Evolutionary conservation across 2,329 filamentous ascomycete genomes (phyloP), one percentile per base, ranked within the genome.

Genomic region (Volutella citrinella): DNA sequence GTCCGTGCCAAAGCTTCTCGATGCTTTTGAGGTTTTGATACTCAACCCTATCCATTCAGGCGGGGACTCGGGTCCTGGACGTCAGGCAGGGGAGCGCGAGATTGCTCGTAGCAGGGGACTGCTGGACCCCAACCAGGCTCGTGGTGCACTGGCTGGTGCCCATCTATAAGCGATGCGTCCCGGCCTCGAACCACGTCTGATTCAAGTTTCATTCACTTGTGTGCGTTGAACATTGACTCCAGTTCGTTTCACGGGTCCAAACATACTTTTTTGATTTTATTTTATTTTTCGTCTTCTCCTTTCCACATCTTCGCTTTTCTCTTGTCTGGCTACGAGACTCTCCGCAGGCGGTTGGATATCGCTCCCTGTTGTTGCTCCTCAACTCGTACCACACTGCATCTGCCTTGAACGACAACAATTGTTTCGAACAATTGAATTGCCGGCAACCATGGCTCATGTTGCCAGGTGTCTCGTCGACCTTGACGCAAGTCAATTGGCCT

Each of bases 361-460:
- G n/a, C n/a, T n/a, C n/a, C n/a, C n/a, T n/a, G n/a, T n/a, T n/a
- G n/a, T n/a, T n/a, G n/a, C n/a, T n/a, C n/a, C n/a, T n/a, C n/a
- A n/a, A n/a, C n/a, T n/a, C n/a, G n/a, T n/a, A n/a, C n/a, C n/a
- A n/a, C n/a, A n/a, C n/a, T n/a, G n/a, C n/a, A n/a, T n/a, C n/a
- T n/a, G n/a, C n/a, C n/a, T n/a, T n/a, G n/a, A n/a, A n/a, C n/a
- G n/a, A n/a, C n/a, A n/a, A n/a, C n/a, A n/a, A n/a, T n/a, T n/a
- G n/a, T n/a, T n/a, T n/a, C n/a, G n/a, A n/a, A n/a, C n/a, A n/a
- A n/a, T n/a, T n/a, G n/a, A n/a, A n/a, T n/a, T n/a, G n/a, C n/a
- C n/a, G n/a, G n/a, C n/a, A n/a, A n/a, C 57, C 59, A 81, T 81
- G 77, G 74, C 76, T 61, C 78, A 82, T 59, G 80, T 81, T 59